These are phyloP conservation scores for Syzygium grande DNA, from an alignment of 345 rosid genomes.

Conservation along the genomic window DNA sequence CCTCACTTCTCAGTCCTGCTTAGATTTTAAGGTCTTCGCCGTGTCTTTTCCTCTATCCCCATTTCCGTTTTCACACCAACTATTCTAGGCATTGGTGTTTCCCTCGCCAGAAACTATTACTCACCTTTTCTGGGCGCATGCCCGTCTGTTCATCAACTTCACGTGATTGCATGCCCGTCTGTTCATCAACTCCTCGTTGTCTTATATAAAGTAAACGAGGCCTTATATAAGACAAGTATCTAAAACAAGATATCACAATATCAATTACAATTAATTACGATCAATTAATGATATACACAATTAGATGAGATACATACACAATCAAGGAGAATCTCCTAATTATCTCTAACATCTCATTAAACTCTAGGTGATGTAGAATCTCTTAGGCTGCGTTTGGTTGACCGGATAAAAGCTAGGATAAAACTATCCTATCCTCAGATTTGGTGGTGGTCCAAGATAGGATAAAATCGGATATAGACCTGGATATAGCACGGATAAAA, in stretches of 20 bases:
- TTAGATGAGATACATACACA: neutral
- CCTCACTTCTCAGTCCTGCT: accelerated
- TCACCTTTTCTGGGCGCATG: neutral
- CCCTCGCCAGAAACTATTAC: neutral
- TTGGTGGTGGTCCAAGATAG: no score
- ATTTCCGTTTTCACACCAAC: neutral
- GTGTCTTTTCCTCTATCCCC: neutral
- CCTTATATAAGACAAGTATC: neutral
- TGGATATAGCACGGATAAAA: no score
- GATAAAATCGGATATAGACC: no score
- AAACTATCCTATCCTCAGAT: no score
- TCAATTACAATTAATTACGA: neutral
- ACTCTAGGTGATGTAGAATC: neutral
- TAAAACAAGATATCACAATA: neutral
- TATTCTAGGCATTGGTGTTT: neutral
- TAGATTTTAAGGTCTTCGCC: neutral
- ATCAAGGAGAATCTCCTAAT: neutral
- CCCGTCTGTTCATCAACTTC: neutral
- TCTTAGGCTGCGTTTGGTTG: no score
- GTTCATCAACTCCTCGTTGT: no score
- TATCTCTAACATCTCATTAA: neutral
- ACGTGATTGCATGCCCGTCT: no score
- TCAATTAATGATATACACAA: neutral
- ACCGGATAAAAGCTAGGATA: no score
- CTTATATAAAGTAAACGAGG: neutral